Evolutionary conservation across 1,139 yeast species (phyloP).

Genomic region (Diutina mesorugosa): DNA sequence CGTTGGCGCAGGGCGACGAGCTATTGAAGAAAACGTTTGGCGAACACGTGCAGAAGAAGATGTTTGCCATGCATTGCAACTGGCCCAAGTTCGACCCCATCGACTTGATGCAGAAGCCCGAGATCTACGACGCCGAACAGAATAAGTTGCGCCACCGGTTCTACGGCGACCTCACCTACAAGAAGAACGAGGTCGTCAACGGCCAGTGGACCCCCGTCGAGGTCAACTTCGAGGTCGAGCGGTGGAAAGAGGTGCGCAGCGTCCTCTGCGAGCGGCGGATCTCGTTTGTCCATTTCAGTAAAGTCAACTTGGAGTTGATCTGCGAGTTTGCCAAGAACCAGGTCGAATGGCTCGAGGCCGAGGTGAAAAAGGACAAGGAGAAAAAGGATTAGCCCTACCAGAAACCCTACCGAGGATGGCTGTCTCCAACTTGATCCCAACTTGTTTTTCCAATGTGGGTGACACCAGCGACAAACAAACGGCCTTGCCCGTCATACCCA

Average conservation of each 20-base stretch:
- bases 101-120: neutral
- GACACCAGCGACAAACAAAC: no score
- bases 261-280: neutral
- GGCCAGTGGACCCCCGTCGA: neutral
- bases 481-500: no score
- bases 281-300: neutral
- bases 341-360: neutral
- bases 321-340: slow-evolving; percentile 1
- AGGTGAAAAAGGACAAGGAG: neutral
- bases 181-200: neutral
- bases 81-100: slow-evolving; percentile 1
- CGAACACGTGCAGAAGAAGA: neutral
- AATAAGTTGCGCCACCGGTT: neutral
- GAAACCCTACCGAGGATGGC: no score
- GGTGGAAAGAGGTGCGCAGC: neutral
- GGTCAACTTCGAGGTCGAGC: neutral
- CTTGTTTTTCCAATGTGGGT: no score
- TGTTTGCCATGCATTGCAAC: slow-evolving; percentile 2
- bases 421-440: no score
- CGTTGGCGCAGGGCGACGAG: neutral
- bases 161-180: neutral
- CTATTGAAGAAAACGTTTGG: neutral
- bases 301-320: neutral
- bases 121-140: neutral
- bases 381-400: neutral